Conservation (phyloP, 768 basidiomycete species). For the Lanmaoa rubissima region DNA sequence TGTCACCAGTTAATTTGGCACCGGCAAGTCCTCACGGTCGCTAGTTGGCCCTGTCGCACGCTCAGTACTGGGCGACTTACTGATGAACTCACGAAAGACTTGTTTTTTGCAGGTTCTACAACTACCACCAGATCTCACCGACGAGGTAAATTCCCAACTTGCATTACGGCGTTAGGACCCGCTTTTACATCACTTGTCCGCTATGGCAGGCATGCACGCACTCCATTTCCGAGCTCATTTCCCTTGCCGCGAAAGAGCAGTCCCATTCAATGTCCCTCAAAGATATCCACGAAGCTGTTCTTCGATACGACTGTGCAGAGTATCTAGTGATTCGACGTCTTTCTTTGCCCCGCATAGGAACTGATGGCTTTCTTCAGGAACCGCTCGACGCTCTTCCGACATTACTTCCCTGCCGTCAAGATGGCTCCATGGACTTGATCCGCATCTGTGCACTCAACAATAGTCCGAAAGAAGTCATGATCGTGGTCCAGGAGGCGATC, state of each 20-base stretch:
- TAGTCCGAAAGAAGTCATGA: constrained; percentile 43
- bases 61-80: too few relatives aligned
- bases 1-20: too few relatives aligned
- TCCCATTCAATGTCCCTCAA: constrained; percentile 10
- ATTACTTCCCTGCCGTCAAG: constrained; percentile 32
- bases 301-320: constrained; percentile 11
- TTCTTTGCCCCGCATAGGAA: background rate
- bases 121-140: constrained; percentile 22
- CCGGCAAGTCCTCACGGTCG: background rate
- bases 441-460: constrained; percentile 27
- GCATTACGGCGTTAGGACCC: background rate
- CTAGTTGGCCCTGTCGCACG: background rate
- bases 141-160: constrained; percentile 17
- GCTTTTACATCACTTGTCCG: background rate
- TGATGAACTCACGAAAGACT: constrained; percentile 7
- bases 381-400: constrained; percentile 38
- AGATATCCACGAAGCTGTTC: constrained; percentile 16
- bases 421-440: constrained; percentile 34
- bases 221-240: constrained; percentile 20
- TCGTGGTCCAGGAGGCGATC: constrained; percentile 40
- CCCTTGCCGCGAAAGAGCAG: constrained; percentile 12
- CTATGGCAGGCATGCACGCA: constrained; percentile 17
- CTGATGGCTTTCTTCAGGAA: constrained; percentile 31
- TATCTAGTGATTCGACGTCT: constrained; percentile 16
- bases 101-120: constrained; percentile 18